These are phyloP conservation scores for Pseudogymnoascus sp. DNA, from an alignment of 2,329 filamentous ascomycete genomes.

Conservation along the genomic window DNA sequence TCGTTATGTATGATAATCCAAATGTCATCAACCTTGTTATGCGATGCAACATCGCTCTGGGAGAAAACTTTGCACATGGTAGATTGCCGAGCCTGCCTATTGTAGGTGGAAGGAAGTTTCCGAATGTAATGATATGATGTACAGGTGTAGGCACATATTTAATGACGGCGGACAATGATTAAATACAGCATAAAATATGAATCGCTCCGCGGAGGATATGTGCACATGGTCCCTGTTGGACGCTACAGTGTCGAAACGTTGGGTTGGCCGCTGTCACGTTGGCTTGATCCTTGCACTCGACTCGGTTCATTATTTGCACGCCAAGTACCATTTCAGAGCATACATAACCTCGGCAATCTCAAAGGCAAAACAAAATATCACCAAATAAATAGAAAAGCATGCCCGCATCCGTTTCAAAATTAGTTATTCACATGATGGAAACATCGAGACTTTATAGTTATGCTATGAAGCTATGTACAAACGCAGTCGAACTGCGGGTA, in stretches of 20 bases:
- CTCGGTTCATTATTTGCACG: background rate
- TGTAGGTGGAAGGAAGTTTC: background rate
- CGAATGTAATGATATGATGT: background rate
- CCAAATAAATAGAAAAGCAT: background rate
- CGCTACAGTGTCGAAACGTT: background rate
- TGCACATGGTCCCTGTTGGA: background rate
- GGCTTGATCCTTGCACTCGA: background rate
- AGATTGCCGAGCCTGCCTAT: background rate
- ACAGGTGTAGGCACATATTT: background rate
- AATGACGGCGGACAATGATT: background rate
- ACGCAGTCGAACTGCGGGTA: background rate
- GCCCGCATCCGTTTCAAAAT: background rate
- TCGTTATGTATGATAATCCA: slow-evolving; percentile 92
- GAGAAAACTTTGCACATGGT: slow-evolving; percentile 83
- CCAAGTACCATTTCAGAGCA: background rate
- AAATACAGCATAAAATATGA: background rate
- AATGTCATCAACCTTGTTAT: slow-evolving; percentile 80
- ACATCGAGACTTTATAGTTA: background rate
- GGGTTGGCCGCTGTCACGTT: background rate
- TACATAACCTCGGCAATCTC: background rate
- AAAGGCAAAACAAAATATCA: background rate
- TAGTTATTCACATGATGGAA: background rate
- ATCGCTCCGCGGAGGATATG: background rate
- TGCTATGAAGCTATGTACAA: background rate
- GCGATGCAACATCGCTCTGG: slow-evolving; percentile 76